Base-by-base conservation (phyloP, 441 rosid genomes). In the Brassica hybrid region DNA sequence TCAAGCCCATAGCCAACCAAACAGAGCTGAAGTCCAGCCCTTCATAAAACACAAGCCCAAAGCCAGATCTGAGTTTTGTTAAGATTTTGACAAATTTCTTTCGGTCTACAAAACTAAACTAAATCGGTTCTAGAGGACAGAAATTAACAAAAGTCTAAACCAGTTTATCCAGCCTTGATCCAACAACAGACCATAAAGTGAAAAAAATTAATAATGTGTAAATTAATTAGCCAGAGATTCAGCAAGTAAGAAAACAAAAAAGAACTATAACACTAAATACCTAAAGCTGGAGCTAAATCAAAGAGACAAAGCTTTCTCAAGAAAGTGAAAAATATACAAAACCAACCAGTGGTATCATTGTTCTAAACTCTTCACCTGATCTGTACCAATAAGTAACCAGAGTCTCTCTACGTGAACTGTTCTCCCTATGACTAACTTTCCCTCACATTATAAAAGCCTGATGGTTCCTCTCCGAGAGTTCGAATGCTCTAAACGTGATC, bases 351-450 rank as follows among this genome's bases (percentile, higher is more conserved):
- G 75, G 77, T 79, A 56, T 41, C 54, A 41, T 41, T 41, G 48
- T 10, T 41, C 48, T 41, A 41, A 41, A 27, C n/a, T 41, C 48
- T 41, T 41, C 38, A 79, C 50, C 57, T 65, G 67, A 69, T 65
- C 82, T 79, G 76, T 79, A 79, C 82, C 79, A 69, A 57, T 45
- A 45, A 45, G 72, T 69, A 69, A 64, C 62, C 60, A 73, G 50
- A 48, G 77, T 38, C 65, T 69, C 69, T 56, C 79, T 74, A 79
- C 38, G 56, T 56, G 34, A 65, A 56, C 7, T 79, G 13, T 64
- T 79, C 82, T 65, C 77, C 80, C 83, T 80, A 75, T 19, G 19
- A 71, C 83, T 80, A 79, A 43, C 41, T 63, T 74, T 41, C 30
- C 71, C 75, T 79, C 71, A 73, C 71, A 63, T 73, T 38, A 79